Evolutionary conservation across 2,329 filamentous ascomycete genomes (phyloP), one percentile per base, ranked within the genome.

Genomic region (Hypomyces perniciosus): DNA sequence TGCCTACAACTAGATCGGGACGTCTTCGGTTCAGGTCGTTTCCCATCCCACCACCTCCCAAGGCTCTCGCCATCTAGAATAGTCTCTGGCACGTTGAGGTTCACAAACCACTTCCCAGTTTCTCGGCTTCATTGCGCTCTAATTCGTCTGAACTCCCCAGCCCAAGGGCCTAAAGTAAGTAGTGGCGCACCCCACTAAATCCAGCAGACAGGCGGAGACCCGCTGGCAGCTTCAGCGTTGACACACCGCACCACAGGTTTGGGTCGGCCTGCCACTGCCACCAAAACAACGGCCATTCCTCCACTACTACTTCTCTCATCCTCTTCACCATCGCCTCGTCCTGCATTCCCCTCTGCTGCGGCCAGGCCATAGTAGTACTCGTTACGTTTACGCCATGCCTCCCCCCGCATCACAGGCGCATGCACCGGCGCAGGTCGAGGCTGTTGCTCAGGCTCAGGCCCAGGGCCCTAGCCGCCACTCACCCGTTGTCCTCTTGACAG

Each of bases 401-500:
- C 39, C 41, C 51, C 52, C 52, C 52, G 44, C 52, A 47, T 44
- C 40, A 37, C 33, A 47, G 39, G 49, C 49, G 33, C 45, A 41
- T 44, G 44, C 34, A 45, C 43, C 43, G 51, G 51, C 51, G 26
- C 44, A 44, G 46, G 42, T 38, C 44, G 44, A 46, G 43, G 48
- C 52, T 51, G 48, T 34, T 41, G 48, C 52, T 39, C 48, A 44
- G 35, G 44, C 39, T 20, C 35, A 38, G n/a, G 27, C 44, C 13
- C 44, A 27, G 44, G 44, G 35, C 20, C 57, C 57, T 51, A 59
- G 57, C 54, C 65, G 58, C 48, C 54, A 61, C 50, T 56, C 62
- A 48, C 57, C 66, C 57, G 67, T 68, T 59, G 54, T 65, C 58
- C 57, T 66, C 55, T 53, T 89, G 58, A 83, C 88, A 33, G 86